These are phyloP conservation scores for Cicer chorassanicum DNA, from an alignment of 306 rosid genomes.

Conservation along the genomic window DNA sequence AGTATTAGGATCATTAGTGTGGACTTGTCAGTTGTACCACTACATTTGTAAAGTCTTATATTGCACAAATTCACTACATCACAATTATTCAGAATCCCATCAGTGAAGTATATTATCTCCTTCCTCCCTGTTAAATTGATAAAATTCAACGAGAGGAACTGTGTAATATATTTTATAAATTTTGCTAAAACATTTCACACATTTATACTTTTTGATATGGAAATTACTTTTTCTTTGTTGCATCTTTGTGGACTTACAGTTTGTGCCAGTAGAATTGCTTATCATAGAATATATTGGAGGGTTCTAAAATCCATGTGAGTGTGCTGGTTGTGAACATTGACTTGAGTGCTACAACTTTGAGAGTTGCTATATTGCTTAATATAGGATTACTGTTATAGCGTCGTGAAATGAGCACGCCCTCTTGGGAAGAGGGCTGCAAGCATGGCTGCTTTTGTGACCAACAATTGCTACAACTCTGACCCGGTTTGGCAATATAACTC, in stretches of 20 bases:
- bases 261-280: not conserved
- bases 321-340: not conserved
- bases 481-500: too few species aligned
- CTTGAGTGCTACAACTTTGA: not conserved
- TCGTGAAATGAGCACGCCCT: slow-evolving; percentile 12
- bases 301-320: not conserved
- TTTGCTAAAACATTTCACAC: not conserved
- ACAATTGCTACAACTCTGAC: not conserved
- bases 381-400: not conserved
- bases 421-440: not conserved
- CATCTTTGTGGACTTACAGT: not conserved
- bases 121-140: not conserved
- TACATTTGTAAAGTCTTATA: not conserved
- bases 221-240: not conserved
- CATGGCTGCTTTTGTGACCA: slow-evolving; percentile 9
- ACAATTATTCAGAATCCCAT: slow-evolving; percentile 13
- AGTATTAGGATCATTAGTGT: slow-evolving; percentile 13
- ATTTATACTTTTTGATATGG: not conserved
- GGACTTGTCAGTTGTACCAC: not conserved
- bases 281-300: not conserved
- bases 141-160: not conserved
- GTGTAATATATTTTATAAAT: not conserved
- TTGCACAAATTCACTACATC: not conserved
- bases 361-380: not conserved
- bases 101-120: slow-evolving; percentile 8